phyloP scores from a whole-genome alignment of 2,329 filamentous ascomycete species.

The Escovopsis sp. region DNA sequence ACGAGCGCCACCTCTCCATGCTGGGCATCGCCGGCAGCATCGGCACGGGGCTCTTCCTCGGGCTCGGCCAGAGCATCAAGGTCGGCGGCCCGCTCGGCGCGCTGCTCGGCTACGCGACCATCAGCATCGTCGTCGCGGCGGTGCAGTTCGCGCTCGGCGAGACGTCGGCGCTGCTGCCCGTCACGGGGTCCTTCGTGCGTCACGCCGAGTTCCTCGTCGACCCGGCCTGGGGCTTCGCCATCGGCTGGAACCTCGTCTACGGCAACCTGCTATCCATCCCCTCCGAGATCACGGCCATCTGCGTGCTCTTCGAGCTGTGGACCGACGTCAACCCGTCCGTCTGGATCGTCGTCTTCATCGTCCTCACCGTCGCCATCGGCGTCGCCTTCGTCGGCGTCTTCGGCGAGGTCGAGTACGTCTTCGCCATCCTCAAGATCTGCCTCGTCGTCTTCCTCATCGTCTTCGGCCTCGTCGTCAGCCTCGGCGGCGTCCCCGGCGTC shows the following conservation, averaged over 20 bases:
- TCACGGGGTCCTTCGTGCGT: constrained; percentile 48
- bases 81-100: constrained; percentile 34
- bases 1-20: constrained; percentile 39
- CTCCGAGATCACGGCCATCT: constrained; percentile 47
- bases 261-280: constrained; percentile 39
- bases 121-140: constrained; percentile 41
- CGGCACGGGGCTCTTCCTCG: constrained; percentile 46
- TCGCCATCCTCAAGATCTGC: constrained; percentile 40
- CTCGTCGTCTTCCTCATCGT: constrained; percentile 48
- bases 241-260: constrained; percentile 41
- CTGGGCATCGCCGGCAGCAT: constrained; percentile 47
- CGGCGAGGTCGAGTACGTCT: constrained; percentile 42
- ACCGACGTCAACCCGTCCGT: constrained; percentile 38
- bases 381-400: constrained; percentile 42
- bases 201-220: constrained; percentile 47
- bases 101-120: constrained; percentile 37
- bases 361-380: constrained; percentile 41
- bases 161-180: constrained; percentile 43
- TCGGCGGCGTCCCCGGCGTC: constrained; percentile 45
- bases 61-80: constrained; percentile 38
- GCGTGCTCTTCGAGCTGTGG: constrained; percentile 50
- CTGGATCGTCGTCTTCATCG: constrained; percentile 35
- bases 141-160: constrained; percentile 47
- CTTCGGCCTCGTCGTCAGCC: constrained; percentile 45
- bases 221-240: constrained; percentile 41